phyloP scores from a whole-genome alignment of 2,329 filamentous ascomycete species.

The Cryphonectria parasitica region DNA sequence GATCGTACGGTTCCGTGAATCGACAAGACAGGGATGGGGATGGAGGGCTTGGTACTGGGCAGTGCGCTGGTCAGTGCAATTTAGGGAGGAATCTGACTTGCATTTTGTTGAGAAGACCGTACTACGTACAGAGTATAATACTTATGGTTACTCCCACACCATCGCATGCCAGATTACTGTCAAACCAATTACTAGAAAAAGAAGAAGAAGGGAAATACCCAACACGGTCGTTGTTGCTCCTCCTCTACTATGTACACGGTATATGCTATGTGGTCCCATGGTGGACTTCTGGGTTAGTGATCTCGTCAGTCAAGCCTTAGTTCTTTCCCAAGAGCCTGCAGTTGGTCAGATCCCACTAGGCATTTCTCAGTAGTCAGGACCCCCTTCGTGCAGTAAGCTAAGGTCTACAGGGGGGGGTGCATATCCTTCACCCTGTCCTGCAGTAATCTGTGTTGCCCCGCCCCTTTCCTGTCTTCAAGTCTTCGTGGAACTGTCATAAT shows the following conservation, averaged over 20 bases:
- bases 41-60: not conserved
- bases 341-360: not conserved
- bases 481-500: not conserved
- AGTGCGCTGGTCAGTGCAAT: not conserved
- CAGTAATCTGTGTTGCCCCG: not conserved
- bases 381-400: not conserved
- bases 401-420: not conserved
- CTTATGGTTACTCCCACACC: not conserved
- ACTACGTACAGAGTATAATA: no score
- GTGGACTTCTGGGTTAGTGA: no score
- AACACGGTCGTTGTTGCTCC: no score
- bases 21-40: not conserved
- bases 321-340: not conserved
- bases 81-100: not conserved
- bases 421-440: not conserved
- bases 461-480: not conserved
- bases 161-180: no score
- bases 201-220: no score
- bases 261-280: no score
- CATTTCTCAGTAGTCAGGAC: not conserved
- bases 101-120: not conserved
- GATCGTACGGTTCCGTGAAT: slow-evolving; percentile 8
- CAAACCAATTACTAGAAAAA: no score
- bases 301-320: no score
- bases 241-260: no score